These are phyloP conservation scores for Hypoxylon sp. DNA, from an alignment of 2,329 filamentous ascomycete species.

Conservation along the genomic window DNA sequence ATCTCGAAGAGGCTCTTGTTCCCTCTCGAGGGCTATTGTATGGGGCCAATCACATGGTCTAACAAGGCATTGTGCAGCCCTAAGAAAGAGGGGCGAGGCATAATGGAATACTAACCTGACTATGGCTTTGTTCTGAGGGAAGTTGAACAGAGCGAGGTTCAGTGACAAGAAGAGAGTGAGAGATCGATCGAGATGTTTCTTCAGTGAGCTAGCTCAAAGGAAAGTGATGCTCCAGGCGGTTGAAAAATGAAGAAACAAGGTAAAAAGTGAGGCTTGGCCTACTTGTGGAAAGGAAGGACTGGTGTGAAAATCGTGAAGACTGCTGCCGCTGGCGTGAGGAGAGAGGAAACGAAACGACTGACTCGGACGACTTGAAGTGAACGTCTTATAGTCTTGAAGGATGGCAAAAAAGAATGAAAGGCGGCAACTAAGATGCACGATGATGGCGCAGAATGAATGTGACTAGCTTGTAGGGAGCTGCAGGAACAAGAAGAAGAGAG, in stretches of 20 bases:
- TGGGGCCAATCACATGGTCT: slow-evolving; percentile 3
- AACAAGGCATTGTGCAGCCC: slow-evolving; percentile 41
- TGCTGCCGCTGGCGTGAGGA: slow-evolving; percentile 51
- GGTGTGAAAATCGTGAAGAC: slow-evolving; percentile 49
- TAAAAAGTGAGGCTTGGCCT: slow-evolving; percentile 54
- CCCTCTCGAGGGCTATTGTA: neutral
- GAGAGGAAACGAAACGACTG: slow-evolving; percentile 56
- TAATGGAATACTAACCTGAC: slow-evolving; percentile 45
- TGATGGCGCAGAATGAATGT: slow-evolving; percentile 46
- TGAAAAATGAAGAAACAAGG: slow-evolving; percentile 45
- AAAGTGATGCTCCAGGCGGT: slow-evolving; percentile 60
- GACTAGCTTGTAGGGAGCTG: slow-evolving; percentile 48
- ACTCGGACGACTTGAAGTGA: slow-evolving; percentile 49
- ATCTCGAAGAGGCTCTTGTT: slow-evolving; percentile 31
- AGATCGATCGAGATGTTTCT: slow-evolving; percentile 46
- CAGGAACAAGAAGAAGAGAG: slow-evolving; percentile 53
- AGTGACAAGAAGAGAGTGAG: slow-evolving; percentile 47
- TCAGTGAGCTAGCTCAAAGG: slow-evolving; percentile 51
- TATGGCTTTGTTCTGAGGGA: slow-evolving; percentile 44
- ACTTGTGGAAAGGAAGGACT: slow-evolving; percentile 53
- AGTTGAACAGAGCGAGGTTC: slow-evolving; percentile 44
- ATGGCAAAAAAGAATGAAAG: slow-evolving; percentile 45
- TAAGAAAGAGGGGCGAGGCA: slow-evolving; percentile 19
- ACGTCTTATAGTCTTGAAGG: slow-evolving; percentile 50
- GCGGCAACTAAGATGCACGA: slow-evolving; percentile 46